Base-by-base conservation (phyloP, 768 basidiomycete species). In the Termitomyces sp. region DNA sequence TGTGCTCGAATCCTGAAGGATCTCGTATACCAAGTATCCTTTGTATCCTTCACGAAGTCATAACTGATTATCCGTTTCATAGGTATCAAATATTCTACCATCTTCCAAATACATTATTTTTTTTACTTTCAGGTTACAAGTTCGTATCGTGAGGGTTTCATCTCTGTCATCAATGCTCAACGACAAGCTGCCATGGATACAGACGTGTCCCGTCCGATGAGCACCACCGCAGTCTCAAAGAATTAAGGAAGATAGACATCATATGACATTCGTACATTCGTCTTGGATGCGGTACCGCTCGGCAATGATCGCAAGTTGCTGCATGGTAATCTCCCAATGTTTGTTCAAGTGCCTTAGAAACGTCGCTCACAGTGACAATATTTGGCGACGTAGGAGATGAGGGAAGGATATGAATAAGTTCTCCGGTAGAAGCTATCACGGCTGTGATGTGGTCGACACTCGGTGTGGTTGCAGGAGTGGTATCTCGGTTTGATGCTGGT, bases 131-230 rank as follows among this genome's bases (percentile, higher is more conserved):
- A 10, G 40, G 35, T 31, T 25, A 11, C 18, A 40, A n/a, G 47
- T 35, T 20, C 29, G 51, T 5, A 23, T 22, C 7, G 11, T 15
- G 13, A 32, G 25, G 12, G 22, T 11, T 25, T 25, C 33, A 27
- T 15, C 44, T 53, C 25, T 40, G 31, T 13, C 16, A 16, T 5
- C 51, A 25, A 31, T 36, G 48, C 47, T 40, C 38, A 27, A 54
- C 49, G 22, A 58, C 43, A 15, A 58, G 53, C 43, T 54, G 57
- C 53, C 57, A 58, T 29, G 57, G 57, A 35, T 50, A 45, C 7
- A 15, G 44, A 36, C 25, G 29, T 18, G 45, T 32, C 20, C 35
- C 57, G 13, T 47, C 40, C 18, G 41, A 45, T 18, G 33, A 41
- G 15, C 50, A 48, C 57, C 53, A 54, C 57, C 39, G 33, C 4